Percentiles rank a stretch among this genome's conserved stretches.
Conservation (phyloP, 257 asterid genomes). For the Eustoma russellianum region DNA sequence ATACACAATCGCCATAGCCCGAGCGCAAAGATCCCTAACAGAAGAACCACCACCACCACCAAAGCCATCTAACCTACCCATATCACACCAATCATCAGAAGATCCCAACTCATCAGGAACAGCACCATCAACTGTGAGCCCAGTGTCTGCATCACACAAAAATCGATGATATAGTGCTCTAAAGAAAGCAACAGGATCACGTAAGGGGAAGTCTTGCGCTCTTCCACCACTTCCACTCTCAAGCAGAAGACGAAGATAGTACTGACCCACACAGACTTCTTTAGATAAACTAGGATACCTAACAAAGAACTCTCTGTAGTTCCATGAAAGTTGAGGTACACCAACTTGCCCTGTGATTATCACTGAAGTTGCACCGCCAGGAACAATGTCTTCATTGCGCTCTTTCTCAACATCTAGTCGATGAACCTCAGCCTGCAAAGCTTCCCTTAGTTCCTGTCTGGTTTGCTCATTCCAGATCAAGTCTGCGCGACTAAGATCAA, state of each 20-base stretch:
- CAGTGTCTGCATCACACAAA: conserved; percentile 96
- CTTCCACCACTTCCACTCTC: conserved; percentile 78
- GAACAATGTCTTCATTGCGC: conserved; percentile 88
- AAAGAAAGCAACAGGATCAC: conserved; percentile 92
- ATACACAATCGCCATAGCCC: conserved; percentile 98
- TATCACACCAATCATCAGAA: conserved; percentile 98
- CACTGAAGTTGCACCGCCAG: conserved; percentile 63
- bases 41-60: conserved; percentile 99
- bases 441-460: conserved; percentile 88
- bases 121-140: conserved; percentile 93
- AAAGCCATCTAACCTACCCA: conserved; percentile 97
- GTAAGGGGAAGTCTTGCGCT: conserved; percentile 92
- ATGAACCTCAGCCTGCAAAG: conserved; percentile 96
- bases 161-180: conserved; percentile 96
- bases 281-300: conserved; percentile 92
- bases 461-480: conserved; percentile 98
- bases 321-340: conserved; percentile 88
- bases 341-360: conserved; percentile 47
- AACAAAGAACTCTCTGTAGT: conserved; percentile 83
- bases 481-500: conserved; percentile 97
- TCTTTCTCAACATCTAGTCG: conserved; percentile 92
- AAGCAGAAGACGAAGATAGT: conserved; percentile 89
- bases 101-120: conserved; percentile 98
- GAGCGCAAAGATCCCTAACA: conserved; percentile 98
- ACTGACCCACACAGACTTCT: conserved; percentile 99